Base-by-base conservation (phyloP, 2,329 filamentous ascomycete genomes). In the Fonsecaea multimorphosa region DNA sequence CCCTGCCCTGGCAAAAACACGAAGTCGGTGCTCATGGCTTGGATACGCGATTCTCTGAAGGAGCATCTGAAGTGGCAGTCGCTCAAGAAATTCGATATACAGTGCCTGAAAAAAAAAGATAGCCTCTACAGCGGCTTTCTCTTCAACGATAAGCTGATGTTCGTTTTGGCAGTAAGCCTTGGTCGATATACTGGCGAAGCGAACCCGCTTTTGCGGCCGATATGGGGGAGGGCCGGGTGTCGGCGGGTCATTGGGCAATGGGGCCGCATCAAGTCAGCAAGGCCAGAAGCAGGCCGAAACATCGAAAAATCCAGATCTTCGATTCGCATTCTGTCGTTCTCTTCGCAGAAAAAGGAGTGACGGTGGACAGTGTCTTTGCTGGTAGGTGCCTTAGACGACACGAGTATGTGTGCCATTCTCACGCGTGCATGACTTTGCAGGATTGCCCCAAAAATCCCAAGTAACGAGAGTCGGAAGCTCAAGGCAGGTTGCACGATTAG, bases 1-100 rank as follows among this genome's bases (percentile, higher is more conserved):
- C 53, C 53, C 31, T 36, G 53, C 6, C 53, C 53, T 11, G 53
- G 53, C 31, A 56, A 22, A 14, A 56, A 56, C n/a, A 34, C 53
- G 36, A 32, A 56, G 29, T 36, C 29, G 5, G 53, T 9, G 53
- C 53, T 24, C 53, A 56, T 56, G 14, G 31, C 53, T 24, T 56
- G 16, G 11, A 3, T 12, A 11, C 11, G 9, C 34, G 34, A 38
- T 38, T 38, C 11, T 38, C 34, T 14, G 34, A 12, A 1, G 34
- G 34, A 14, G 34, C 34, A 8, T 38, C 11, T 12, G 14, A 38
- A 38, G 34, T 38, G 34, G 11, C 34, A 38, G 34, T 14, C 34
- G 14, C 34, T 38, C 34, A 12, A 38, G 34, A 38, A 38, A 38
- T 38, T 12, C 3, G 34, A n/a, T n/a, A n/a, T 38, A 14, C 14